Evolutionary conservation across 768 basidiomycete species (phyloP).

Genomic region (Hericium alpestre): DNA sequence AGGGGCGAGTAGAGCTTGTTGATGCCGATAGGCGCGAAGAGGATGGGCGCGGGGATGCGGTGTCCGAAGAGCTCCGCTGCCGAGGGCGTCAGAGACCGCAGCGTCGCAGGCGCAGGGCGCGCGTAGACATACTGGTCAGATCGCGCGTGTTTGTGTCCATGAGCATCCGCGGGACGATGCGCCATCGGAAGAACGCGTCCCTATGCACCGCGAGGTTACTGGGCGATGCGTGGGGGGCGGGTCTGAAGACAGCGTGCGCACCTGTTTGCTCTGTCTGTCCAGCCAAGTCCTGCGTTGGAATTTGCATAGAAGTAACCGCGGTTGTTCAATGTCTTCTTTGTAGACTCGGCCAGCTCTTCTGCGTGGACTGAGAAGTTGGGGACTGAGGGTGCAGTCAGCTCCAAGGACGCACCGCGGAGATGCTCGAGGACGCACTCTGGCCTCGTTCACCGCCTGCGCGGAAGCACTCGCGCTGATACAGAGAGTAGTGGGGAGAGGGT

Average conservation of each 20-base stretch:
- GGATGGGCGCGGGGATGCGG: slow-evolving; percentile 38
- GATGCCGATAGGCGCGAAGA: slow-evolving; percentile 48
- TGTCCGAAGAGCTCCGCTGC: slow-evolving; percentile 30
- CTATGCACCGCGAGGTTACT: slow-evolving; percentile 11
- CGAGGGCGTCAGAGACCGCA: not conserved
- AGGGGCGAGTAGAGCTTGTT: slow-evolving; percentile 37
- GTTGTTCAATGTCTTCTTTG: slow-evolving; percentile 32
- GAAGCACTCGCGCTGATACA: slow-evolving; percentile 42
- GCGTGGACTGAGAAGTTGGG: slow-evolving; percentile 34
- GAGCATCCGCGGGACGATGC: slow-evolving; percentile 47
- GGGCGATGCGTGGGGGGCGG: not conserved
- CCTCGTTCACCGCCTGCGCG: slow-evolving; percentile 29
- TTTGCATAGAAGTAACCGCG: slow-evolving; percentile 42
- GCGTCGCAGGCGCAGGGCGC: not conserved
- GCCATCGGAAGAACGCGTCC: slow-evolving; percentile 44
- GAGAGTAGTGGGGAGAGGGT: slow-evolving; percentile 38
- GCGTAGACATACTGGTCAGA: slow-evolving; percentile 26
- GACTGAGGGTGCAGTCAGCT: slow-evolving; percentile 15
- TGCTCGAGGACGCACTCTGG: slow-evolving; percentile 18
- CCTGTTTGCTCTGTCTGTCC: slow-evolving; percentile 43
- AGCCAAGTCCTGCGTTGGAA: slow-evolving; percentile 41
- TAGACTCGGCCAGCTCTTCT: slow-evolving; percentile 29
- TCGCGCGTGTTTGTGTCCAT: slow-evolving; percentile 39
- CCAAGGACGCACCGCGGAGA: not conserved
- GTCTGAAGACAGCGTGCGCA: not conserved